These are phyloP conservation scores for Euphrasia arctica DNA, from an alignment of 305 asterid species.

Conservation along the genomic window DNA sequence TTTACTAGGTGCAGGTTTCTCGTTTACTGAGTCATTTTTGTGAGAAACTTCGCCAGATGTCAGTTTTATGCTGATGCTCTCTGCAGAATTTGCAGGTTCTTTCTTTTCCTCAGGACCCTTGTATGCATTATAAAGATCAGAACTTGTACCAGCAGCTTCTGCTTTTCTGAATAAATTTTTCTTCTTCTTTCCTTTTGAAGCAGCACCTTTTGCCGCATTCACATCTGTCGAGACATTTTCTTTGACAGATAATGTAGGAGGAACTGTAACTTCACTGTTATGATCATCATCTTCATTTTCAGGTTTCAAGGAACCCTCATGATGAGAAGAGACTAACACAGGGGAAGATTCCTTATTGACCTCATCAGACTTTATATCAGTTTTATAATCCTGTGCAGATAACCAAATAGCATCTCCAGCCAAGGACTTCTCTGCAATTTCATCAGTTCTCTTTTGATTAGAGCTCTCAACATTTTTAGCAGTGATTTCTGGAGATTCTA, in stretches of 20 bases:
- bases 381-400: constrained; percentile 26
- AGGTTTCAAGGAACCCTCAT: constrained; percentile 23
- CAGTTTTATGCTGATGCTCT: constrained; percentile 29
- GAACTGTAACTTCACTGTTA: constrained; percentile 26
- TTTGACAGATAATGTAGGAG: constrained; percentile 32
- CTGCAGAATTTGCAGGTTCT: constrained; percentile 37
- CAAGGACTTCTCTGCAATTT: too few species aligned
- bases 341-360: constrained; percentile 22
- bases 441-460: constrained; percentile 15
- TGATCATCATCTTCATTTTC: constrained; percentile 39
- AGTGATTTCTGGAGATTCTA: constrained; percentile 28
- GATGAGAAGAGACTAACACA: constrained; percentile 21
- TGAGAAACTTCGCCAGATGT: constrained; percentile 33
- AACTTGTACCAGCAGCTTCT: constrained; percentile 62
- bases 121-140: constrained; percentile 72
- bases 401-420: not conserved
- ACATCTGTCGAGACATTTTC: constrained; percentile 49
- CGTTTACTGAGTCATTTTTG: constrained; percentile 30
- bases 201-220: constrained; percentile 38
- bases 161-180: constrained; percentile 42
- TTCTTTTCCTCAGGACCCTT: constrained; percentile 80
- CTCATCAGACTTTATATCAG: constrained; percentile 21
- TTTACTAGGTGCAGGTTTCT: constrained; percentile 41
- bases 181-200: constrained; percentile 39
- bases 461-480: constrained; percentile 22